Percentiles rank a stretch among this genome's conserved stretches.
phyloP scores from a whole-genome alignment of 163 green algal genomes.

The Chlamydomonas reinhardtii region DNA sequence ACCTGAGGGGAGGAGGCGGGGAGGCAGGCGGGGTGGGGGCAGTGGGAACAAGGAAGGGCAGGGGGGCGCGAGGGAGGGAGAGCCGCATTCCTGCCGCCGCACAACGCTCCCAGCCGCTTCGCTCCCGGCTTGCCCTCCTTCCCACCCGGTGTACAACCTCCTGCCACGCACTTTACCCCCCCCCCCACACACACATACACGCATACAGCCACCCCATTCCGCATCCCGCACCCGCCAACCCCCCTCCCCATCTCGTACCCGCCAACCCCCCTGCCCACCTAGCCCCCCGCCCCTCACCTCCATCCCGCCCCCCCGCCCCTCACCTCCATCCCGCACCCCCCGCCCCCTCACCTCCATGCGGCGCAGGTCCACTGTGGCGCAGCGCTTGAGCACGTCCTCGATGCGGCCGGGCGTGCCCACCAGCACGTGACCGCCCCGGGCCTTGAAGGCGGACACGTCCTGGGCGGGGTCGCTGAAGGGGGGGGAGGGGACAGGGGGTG shows the following conservation, averaged over 20 bases:
- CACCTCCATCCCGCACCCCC: not conserved
- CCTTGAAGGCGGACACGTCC: constrained; percentile 80
- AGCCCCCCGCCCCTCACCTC: not conserved
- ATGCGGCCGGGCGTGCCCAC: constrained; percentile 95
- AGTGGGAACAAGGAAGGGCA: not conserved
- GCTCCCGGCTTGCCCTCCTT: too few relatives aligned
- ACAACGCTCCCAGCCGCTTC: too few relatives aligned
- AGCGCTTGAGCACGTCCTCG: constrained; percentile 88
- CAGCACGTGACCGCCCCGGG: constrained; percentile 84
- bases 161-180: too few relatives aligned
- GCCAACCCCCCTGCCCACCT: too few relatives aligned
- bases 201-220: too few relatives aligned
- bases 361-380: constrained; percentile 64
- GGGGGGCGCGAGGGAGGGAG: too few relatives aligned
- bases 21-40: not conserved
- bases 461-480: constrained; percentile 71
- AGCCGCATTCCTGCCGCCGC: too few relatives aligned
- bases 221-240: too few relatives aligned
- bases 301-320: not conserved
- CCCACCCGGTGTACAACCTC: too few relatives aligned
- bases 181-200: too few relatives aligned
- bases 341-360: constrained; percentile 62
- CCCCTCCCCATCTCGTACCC: too few relatives aligned
- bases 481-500: not conserved
- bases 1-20: constrained; percentile 63